Base-by-base conservation (phyloP, 768 basidiomycete species). In the Nidularia pulvinata region DNA sequence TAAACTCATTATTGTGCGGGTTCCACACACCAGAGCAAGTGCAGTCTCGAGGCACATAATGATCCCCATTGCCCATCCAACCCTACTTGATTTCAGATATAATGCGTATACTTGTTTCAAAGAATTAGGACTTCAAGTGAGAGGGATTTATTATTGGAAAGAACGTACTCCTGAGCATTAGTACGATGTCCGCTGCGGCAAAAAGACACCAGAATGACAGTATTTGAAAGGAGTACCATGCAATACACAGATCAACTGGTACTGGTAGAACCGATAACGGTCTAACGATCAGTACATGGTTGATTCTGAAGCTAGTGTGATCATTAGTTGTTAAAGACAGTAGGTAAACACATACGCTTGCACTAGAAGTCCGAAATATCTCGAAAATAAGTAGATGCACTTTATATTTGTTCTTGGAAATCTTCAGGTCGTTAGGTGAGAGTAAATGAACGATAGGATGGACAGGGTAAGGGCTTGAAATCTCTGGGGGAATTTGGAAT, bases 141-240 rank as follows among this genome's bases (percentile, higher is more conserved):
- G 50, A 3, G 22, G 22, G 19, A 7, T 25, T 7, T 11, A 7
- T 46, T 25, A 46, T 25, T 10, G 22, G 10, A 30, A 9, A 14
- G 32, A 34, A 35, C 51, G 34, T n/a, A 61, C 62, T 60, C 51
- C 62, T 51, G 11, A 57, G 46, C 57, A 59, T 59, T 10, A 61
- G 49, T 10, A 63, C 49, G 33, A 43, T 19, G 33, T 63, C 54
- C 14, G 58, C n/a, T 5, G 53, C 53, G 36, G 45, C 47, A 49
- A 51, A 56, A 4, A 63, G 52, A 5, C 54, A 37, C 48, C 56
- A 59, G 36, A 60, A 56, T 6, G 55, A 33, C 11, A 49, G n/a
- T 16, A 50, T 55, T 43, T 63, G 61, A 42, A 48, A 63, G 11
- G 11, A 16, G 34, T 57, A 60, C 62, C 57, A 61, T 10, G 9